A percentile compares a stretch with the other conserved stretches of the same genome.
These are phyloP conservation scores for Euptelea pleiosperma DNA, from an alignment of 164 flowering plant species.

Conservation along the genomic window DNA sequence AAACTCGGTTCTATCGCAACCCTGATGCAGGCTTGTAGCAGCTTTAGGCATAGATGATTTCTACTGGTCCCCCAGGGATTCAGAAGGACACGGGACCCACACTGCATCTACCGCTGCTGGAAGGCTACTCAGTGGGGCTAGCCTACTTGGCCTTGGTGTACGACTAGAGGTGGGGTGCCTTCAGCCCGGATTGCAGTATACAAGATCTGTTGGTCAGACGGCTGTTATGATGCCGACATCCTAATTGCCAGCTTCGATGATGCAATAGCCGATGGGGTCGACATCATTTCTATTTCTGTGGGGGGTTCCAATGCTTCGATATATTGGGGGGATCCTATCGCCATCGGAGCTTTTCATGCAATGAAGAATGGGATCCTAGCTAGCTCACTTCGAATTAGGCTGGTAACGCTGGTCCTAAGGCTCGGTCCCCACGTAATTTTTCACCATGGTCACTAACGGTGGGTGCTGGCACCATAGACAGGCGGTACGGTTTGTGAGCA, in stretches of 20 bases:
- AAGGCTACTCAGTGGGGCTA: conserved; percentile 28
- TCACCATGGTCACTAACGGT: conserved; percentile 60
- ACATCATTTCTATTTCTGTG: conserved; percentile 56
- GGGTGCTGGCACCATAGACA: conserved; percentile 59
- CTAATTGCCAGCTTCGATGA: conserved; percentile 68
- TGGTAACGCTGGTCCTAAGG: conserved; percentile 48
- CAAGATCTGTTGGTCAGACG: conserved; percentile 55
- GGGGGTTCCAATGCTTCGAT: conserved; percentile 23
- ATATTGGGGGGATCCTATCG: conserved; percentile 41
- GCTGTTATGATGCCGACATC: conserved; percentile 47
- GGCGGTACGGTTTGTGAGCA: conserved; percentile 37
- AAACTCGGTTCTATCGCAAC: conserved; percentile 34
- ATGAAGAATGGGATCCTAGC: conserved; percentile 58
- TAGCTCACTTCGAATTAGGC: conserved; percentile 47
- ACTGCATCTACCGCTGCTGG: conserved; percentile 71
- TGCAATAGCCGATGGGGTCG: conserved; percentile 74
- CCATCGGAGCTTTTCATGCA: conserved; percentile 56
- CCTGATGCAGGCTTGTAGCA: too few relatives aligned
- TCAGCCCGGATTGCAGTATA: conserved; percentile 56
- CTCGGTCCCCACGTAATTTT: conserved; percentile 27
- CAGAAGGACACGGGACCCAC: conserved; percentile 68
- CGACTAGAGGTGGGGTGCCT: conserved; percentile 63
- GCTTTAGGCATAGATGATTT: too few relatives aligned
- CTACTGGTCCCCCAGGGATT: conserved; percentile 41
- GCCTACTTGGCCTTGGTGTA: conserved; percentile 50